phyloP scores from a whole-genome alignment of 140 eudicot genomes.

The Bidens hawaiensis region DNA sequence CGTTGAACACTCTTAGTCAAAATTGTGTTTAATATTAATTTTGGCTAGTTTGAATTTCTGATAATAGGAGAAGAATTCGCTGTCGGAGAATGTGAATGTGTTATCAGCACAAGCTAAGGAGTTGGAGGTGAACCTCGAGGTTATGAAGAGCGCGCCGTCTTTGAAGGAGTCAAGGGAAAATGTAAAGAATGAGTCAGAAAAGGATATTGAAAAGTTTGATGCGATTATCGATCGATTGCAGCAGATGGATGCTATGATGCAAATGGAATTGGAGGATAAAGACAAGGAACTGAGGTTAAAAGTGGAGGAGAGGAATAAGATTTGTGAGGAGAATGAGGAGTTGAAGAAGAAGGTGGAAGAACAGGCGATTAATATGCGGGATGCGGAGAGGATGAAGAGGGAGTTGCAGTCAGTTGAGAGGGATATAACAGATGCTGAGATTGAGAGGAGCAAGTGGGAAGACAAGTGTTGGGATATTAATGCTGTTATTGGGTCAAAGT shows the following conservation, averaged over 20 bases:
- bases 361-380: slow-evolving; percentile 71
- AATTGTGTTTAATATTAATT: no score
- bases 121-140: slow-evolving; percentile 48
- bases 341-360: slow-evolving; percentile 69
- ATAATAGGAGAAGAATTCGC: slow-evolving; percentile 28
- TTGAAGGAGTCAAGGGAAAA: slow-evolving; percentile 55
- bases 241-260: slow-evolving; percentile 32
- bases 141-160: slow-evolving; percentile 51
- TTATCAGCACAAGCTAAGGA: slow-evolving; percentile 33
- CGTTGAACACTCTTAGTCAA: no score
- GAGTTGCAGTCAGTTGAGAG: slow-evolving; percentile 83
- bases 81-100: slow-evolving; percentile 35
- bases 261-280: slow-evolving; percentile 61
- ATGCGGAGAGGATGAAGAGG: slow-evolving; percentile 94
- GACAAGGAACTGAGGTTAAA: slow-evolving; percentile 54
- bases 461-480: slow-evolving; percentile 80
- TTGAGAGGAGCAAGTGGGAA: slow-evolving; percentile 71
- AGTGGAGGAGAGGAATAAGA: slow-evolving; percentile 44
- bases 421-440: slow-evolving; percentile 69
- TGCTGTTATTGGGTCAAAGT: slow-evolving; percentile 46
- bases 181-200: slow-evolving; percentile 41
- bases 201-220: slow-evolving; percentile 63
- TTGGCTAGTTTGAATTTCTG: slow-evolving; percentile 4
- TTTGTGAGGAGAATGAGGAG: slow-evolving; percentile 71
- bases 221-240: slow-evolving; percentile 42